Evolutionary conservation across 2,329 filamentous ascomycete species (phyloP), one percentile per base, ranked within the genome.

Genomic region (Thermomyces lanuginosus): DNA sequence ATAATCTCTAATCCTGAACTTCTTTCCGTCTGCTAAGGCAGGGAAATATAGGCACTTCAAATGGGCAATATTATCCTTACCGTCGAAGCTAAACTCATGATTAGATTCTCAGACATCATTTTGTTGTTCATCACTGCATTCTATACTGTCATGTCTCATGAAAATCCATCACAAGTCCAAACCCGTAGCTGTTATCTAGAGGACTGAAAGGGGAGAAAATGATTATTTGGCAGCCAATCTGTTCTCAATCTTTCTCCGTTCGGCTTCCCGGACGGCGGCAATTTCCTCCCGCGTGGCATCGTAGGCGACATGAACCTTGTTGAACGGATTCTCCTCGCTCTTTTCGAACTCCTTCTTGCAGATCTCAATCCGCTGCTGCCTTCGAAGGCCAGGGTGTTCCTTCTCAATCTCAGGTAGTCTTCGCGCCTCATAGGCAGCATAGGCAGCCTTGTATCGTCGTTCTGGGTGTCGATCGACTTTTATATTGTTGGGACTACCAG

Each of bases 261-360:
- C 80, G 29, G 64, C 53, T 21, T 71, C 60, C 46, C 62, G 69
- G 32, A 84, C 56, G 25, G 69, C 63, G 25, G 63, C 63, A 22
- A 92, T 44, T 43, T 98, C 86, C 3, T 82, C 80, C 54, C 70
- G 76, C 12, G 66, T 69, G 28, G 80, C 70, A 53, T 98, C 80
- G 56, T 82, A 91, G 3, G 63, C 53, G 2, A 72, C 79, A 27
- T 62, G 70, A 9, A 76, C 73, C 58, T 92, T 81, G 58, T 92
- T 92, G 59, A 92, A 89, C 8, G 89, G 89, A 53, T 98, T 98
- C 43, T 95, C 86, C 1, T 80, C 76, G 45, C 78, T 79, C 63
- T 82, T 91, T 55, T 92, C 78, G 52, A 95, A 98, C 59, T 95
- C 89, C 63, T 92, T 91, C 36, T 69, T 58, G 39, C 92, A 79